phyloP scores from a whole-genome alignment of 2,329 filamentous ascomycete species.

The Monilinia fructigena region DNA sequence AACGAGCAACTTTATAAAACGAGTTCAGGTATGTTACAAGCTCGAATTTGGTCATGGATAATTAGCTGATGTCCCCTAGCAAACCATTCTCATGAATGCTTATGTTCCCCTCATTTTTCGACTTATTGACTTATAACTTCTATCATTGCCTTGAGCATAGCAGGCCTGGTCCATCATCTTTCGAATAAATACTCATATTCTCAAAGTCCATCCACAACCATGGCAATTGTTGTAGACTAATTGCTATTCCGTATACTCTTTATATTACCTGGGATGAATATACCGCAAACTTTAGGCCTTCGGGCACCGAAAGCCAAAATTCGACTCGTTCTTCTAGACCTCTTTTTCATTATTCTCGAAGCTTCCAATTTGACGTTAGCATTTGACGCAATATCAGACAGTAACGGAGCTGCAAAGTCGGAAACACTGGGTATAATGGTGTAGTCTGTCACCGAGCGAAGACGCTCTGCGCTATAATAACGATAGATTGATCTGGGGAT shows the following conservation, averaged over 20 bases:
- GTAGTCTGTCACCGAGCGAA: slow-evolving; percentile 63
- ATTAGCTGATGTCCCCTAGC: slow-evolving; percentile 29
- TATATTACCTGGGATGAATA: slow-evolving; percentile 98
- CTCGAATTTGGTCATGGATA: not conserved
- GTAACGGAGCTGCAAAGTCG: slow-evolving; percentile 55
- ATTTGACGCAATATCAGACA: slow-evolving; percentile 74
- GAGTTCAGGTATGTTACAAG: slow-evolving; percentile 34
- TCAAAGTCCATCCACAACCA: slow-evolving; percentile 74
- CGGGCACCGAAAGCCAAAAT: slow-evolving; percentile 83
- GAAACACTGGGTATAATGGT: slow-evolving; percentile 41
- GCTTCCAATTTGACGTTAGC: slow-evolving; percentile 88
- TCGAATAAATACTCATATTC: slow-evolving; percentile 44
- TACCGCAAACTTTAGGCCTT: slow-evolving; percentile 82
- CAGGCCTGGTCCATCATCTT: slow-evolving; percentile 67
- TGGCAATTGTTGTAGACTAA: slow-evolving; percentile 85
- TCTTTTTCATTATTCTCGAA: slow-evolving; percentile 97
- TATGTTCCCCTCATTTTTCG: slow-evolving; percentile 84
- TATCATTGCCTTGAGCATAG: slow-evolving; percentile 74
- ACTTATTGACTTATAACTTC: slow-evolving; percentile 77
- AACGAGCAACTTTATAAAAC: slow-evolving; percentile 32
- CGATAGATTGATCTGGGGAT: slow-evolving; percentile 79
- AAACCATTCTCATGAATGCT: slow-evolving; percentile 44
- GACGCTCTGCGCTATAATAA: slow-evolving; percentile 73
- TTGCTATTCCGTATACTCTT: slow-evolving; percentile 84
- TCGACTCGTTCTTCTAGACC: slow-evolving; percentile 82